Conservation (phyloP, 306 rosid genomes). For the Bauhinia variegata region DNA sequence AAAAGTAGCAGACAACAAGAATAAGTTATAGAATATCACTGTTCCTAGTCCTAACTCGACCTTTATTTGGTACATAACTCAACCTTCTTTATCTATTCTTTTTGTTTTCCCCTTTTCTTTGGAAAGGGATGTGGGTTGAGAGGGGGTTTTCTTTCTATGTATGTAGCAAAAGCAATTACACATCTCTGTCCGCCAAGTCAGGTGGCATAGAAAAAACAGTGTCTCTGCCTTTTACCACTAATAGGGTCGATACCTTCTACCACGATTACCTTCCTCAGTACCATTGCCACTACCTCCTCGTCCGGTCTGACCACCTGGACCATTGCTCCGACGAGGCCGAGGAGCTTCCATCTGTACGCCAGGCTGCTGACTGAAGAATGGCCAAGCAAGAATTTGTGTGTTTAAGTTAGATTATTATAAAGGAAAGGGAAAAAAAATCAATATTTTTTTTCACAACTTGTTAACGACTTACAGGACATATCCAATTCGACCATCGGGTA, state of each 20-base stretch:
- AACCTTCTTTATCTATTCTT: not conserved
- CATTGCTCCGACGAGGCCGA: conserved; percentile 62
- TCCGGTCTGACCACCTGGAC: conserved; percentile 52
- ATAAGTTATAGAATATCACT: conserved; percentile 31
- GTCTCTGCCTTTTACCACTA: conserved; percentile 39
- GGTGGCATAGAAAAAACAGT: not conserved
- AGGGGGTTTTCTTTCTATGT: conserved; percentile 21
- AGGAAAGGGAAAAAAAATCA: not conserved
- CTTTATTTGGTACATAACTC: no score
- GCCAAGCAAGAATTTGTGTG: not conserved
- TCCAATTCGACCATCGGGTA: conserved; percentile 96
- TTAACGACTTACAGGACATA: conserved; percentile 81
- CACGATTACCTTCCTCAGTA: conserved; percentile 54
- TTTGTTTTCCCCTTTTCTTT: not conserved
- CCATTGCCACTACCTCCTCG: conserved; percentile 55
- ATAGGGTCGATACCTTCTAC: conserved; percentile 68
- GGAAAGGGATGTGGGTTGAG: not conserved
- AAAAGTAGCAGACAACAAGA: conserved; percentile 34
- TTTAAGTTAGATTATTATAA: not conserved
- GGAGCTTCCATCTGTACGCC: conserved; percentile 62
- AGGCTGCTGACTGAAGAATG: conserved; percentile 64
- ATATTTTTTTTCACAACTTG: no score
- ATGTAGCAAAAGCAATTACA: conserved; percentile 31
- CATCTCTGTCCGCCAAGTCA: not conserved
- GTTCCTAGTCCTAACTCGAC: conserved; percentile 43